These are phyloP conservation scores for Bromus sterilis DNA, from an alignment of 176 grass and related monocot genomes.

Conservation along the genomic window DNA sequence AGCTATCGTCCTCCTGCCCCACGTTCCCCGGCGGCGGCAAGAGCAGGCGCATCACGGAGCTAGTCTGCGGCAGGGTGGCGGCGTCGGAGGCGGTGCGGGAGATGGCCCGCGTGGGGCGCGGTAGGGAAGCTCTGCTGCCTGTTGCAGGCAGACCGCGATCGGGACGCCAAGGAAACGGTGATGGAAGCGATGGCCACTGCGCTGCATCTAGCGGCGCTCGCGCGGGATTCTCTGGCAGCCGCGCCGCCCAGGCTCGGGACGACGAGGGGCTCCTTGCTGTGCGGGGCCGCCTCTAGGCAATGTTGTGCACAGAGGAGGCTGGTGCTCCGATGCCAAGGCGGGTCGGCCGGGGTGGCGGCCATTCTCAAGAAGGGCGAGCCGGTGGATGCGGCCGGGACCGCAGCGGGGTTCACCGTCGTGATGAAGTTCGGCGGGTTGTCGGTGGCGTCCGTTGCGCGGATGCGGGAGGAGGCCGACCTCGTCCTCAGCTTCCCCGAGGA, in stretches of 20 bases:
- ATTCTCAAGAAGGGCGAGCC: not conserved
- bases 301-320: constrained; percentile 14
- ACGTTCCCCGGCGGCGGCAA: too few relatives aligned
- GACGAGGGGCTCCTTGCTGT: not conserved
- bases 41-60: too few relatives aligned
- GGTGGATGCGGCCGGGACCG: not conserved
- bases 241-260: not conserved
- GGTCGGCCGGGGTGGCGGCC: not conserved
- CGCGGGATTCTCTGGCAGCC: constrained; percentile 20
- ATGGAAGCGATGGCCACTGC: constrained; percentile 32
- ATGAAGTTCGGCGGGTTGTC: constrained; percentile 97
- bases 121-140: too few relatives aligned
- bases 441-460: constrained; percentile 59
- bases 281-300: not conserved
- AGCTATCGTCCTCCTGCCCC: too few relatives aligned
- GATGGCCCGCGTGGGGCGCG: too few relatives aligned
- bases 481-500: constrained; percentile 62
- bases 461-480: constrained; percentile 79
- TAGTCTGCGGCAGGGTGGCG: too few relatives aligned
- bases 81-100: too few relatives aligned
- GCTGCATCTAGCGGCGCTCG: constrained; percentile 21
- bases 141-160: too few relatives aligned
- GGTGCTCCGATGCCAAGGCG: constrained; percentile 37
- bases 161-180: too few relatives aligned
- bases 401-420: constrained; percentile 49